These are phyloP conservation scores for Lotmaria passim DNA, from an alignment of 208 protist species.

Conservation along the genomic window DNA sequence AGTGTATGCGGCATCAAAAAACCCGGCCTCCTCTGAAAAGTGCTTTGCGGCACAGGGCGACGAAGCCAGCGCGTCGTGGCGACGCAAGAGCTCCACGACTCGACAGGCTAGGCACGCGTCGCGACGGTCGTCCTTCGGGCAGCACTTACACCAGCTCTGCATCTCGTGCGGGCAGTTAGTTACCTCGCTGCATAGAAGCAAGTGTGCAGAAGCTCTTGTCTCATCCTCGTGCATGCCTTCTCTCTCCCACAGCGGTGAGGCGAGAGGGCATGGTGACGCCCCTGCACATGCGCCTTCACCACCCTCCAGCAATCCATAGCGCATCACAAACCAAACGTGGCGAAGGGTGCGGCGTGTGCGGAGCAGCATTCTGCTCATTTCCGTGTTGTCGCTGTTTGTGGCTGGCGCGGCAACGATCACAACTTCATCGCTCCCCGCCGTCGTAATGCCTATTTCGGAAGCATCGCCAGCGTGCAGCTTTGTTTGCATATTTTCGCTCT, in stretches of 20 bases:
- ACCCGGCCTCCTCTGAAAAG: neutral
- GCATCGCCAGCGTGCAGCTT: too few species aligned
- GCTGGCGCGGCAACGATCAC: neutral
- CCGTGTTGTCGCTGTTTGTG: neutral
- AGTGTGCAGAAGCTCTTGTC: neutral
- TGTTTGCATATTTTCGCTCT: too few species aligned
- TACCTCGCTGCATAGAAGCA: neutral
- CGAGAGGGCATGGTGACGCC: too few species aligned
- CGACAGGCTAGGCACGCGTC: neutral
- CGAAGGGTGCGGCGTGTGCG: slow-evolving; percentile 21
- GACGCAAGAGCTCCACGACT: neutral
- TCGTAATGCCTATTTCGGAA: neutral
- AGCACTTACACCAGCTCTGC: neutral
- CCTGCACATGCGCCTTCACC: neutral
- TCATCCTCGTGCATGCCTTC: neutral
- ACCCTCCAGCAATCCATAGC: slow-evolving; percentile 10
- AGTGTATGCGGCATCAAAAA: too few species aligned
- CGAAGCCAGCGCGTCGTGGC: neutral
- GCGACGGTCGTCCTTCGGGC: neutral
- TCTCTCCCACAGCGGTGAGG: neutral
- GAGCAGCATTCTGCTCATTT: neutral
- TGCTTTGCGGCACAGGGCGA: too few species aligned
- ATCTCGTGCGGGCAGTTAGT: neutral
- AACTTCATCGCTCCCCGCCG: neutral
- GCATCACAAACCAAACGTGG: slow-evolving; percentile 31